Evolutionary conservation across 495 filamentous ascomycete species (phyloP), one percentile per base, ranked within the genome.

Genomic region (Gamarada debralockiae): DNA sequence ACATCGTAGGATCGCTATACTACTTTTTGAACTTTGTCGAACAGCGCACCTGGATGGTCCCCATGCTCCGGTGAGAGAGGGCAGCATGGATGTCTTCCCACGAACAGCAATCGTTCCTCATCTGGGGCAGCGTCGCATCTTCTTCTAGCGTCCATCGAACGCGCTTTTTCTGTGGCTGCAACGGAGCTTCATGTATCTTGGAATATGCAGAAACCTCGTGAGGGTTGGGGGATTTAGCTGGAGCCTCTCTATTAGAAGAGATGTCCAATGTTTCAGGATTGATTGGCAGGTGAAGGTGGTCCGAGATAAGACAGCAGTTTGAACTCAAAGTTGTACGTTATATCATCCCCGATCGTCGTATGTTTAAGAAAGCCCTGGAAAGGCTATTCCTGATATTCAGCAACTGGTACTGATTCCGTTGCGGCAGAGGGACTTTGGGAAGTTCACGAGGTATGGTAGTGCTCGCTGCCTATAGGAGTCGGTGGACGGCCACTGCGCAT

Each of bases 251-350:
- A 20, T 27, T n/a, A n/a, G n/a, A n/a, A n/a, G n/a, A 40, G 34
- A 50, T 50, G 22, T 50, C 48, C 34, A 50, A 50, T 50, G 48
- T 33, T 50, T 18, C 20, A 33, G 48, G 36, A 50, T 52, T 22
- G 44, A 44, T 52, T 18, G 49, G 49, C 31, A 52, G 23, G 49
- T 52, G n/a, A n/a, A 23, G n/a, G n/a, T n/a, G n/a, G n/a, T n/a
- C n/a, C n/a, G n/a, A n/a, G n/a, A n/a, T n/a, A n/a, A n/a, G n/a
- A n/a, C n/a, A n/a, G n/a, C n/a, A 34, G 31, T 34, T 34, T 34
- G 31, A 34, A 34, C 31, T 34, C 31, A 34, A 34, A 14, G 14
- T 34, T 34, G 31, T 34, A 34, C 31, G 31, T 34, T 14, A 34
- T 34, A 34, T 34, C 14, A 34, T 34, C 31, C 14, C 31, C 31